phyloP scores from a whole-genome alignment of 345 rosid genomes.

The Aquilaria sinensis region DNA sequence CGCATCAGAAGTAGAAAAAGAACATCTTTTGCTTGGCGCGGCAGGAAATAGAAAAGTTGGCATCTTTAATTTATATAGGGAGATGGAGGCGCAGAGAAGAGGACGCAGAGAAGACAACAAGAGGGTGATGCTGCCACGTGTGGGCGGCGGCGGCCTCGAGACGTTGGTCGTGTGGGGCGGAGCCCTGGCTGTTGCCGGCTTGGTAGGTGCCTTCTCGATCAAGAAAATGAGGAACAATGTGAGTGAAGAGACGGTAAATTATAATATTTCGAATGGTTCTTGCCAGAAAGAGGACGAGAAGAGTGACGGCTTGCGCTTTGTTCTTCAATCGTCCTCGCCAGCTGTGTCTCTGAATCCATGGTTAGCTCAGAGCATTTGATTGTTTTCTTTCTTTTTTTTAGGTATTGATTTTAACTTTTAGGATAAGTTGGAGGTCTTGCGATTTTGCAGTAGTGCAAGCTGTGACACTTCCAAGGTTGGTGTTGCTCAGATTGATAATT shows the following conservation, averaged over 20 bases:
- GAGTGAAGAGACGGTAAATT: neutral
- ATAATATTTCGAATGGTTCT: neutral
- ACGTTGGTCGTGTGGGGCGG: slow-evolving; percentile 35
- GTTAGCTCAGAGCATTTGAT: slow-evolving; percentile 6
- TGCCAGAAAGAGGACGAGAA: slow-evolving; percentile 1
- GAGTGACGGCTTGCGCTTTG: slow-evolving; percentile 12
- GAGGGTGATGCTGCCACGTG: slow-evolving; percentile 1
- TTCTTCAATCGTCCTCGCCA: slow-evolving; percentile 12
- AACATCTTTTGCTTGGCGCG: neutral
- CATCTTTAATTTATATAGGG: neutral
- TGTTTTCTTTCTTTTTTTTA: neutral
- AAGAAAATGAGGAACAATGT: slow-evolving; percentile 12
- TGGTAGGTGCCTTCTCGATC: slow-evolving; percentile 29
- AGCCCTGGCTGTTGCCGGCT: slow-evolving; percentile 38
- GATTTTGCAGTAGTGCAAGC: slow-evolving; percentile 23
- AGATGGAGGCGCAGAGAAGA: slow-evolving; percentile 11
- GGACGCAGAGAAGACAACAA: slow-evolving; percentile 6
- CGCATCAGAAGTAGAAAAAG: neutral
- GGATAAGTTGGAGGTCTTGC: neutral
- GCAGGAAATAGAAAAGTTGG: neutral
- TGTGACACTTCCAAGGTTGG: slow-evolving; percentile 12
- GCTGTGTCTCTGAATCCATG: slow-evolving; percentile 15
- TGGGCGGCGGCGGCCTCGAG: slow-evolving; percentile 17
- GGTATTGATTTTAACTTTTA: neutral
- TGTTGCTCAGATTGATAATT: slow-evolving; percentile 9